These are phyloP conservation scores for Neodidymelliopsis sp. DNA, from an alignment of 2,329 filamentous ascomycete species.

Conservation along the genomic window DNA sequence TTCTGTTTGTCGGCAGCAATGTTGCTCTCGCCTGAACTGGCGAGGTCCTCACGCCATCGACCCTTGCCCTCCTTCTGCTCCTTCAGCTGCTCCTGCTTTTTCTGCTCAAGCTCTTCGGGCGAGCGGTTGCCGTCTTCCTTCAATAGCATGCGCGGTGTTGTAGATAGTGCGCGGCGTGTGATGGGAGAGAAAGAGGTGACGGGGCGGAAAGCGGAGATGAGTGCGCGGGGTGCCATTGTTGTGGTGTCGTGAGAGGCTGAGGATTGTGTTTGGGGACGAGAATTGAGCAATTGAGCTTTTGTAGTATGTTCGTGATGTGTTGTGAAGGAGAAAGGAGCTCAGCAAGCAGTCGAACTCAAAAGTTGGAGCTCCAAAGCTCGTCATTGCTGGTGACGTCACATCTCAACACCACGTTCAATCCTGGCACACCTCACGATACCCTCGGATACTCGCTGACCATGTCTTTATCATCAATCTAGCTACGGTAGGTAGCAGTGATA, in stretches of 20 bases:
- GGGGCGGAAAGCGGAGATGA: conserved; percentile 23
- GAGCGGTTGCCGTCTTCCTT: conserved; percentile 52
- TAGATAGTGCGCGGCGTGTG: conserved; percentile 40
- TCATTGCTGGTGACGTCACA: conserved; percentile 17
- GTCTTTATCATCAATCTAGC: too few species aligned
- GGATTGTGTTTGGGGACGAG: neutral
- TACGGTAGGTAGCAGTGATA: too few species aligned
- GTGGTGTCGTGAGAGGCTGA: neutral
- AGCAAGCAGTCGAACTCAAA: neutral
- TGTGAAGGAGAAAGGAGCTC: neutral
- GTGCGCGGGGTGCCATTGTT: conserved; percentile 26
- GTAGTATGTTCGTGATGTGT: neutral
- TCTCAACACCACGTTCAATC: conserved; percentile 3
- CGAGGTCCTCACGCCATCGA: conserved; percentile 54
- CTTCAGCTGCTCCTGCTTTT: conserved; percentile 55
- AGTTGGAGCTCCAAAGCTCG: conserved; percentile 5
- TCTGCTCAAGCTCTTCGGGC: conserved; percentile 51
- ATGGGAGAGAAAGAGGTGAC: conserved; percentile 11
- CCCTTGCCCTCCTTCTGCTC: conserved; percentile 54
- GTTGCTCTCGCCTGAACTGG: conserved; percentile 50
- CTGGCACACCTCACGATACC: conserved; percentile 2
- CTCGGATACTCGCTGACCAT: neutral
- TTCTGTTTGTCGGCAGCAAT: conserved; percentile 54
- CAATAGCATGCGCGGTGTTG: conserved; percentile 40
- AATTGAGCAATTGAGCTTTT: neutral